Evolutionary conservation across 331 rosid species (phyloP).

Genomic region (Prunus yedoensis): DNA sequence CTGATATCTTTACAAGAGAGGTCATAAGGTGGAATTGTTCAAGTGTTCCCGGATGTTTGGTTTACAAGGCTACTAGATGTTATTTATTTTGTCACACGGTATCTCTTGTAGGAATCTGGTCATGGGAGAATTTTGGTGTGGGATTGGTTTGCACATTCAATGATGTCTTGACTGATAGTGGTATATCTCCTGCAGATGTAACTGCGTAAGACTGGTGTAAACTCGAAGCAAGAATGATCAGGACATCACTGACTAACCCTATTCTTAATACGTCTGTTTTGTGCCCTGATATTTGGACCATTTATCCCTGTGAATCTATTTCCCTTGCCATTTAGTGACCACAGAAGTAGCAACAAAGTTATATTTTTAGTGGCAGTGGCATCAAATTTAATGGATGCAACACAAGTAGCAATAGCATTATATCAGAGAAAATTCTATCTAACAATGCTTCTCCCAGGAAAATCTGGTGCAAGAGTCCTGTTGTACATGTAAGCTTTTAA

Average conservation of each 20-base stretch:
- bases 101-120: constrained; percentile 4
- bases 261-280: too few relatives aligned
- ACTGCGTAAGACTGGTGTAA: neutral
- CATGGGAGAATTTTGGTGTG: too few relatives aligned
- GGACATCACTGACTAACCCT: neutral
- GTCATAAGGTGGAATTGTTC: neutral
- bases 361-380: neutral
- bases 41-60: neutral
- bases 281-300: too few relatives aligned
- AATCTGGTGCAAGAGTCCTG: neutral
- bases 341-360: neutral
- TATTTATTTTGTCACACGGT: neutral
- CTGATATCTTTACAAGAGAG: neutral
- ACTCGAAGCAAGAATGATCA: neutral
- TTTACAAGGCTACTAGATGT: constrained; percentile 6
- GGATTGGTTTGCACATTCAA: neutral
- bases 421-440: neutral
- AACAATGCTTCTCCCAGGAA: neutral
- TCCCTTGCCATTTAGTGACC: neutral
- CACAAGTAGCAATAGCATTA: neutral
- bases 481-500: neutral
- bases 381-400: neutral
- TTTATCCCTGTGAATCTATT: too few relatives aligned
- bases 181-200: neutral
- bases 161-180: neutral